Percentiles rank a stretch among this genome's conserved stretches.
Evolutionary conservation across 106 monocot species (phyloP).

Genomic region (Platanthera zijinensis): DNA sequence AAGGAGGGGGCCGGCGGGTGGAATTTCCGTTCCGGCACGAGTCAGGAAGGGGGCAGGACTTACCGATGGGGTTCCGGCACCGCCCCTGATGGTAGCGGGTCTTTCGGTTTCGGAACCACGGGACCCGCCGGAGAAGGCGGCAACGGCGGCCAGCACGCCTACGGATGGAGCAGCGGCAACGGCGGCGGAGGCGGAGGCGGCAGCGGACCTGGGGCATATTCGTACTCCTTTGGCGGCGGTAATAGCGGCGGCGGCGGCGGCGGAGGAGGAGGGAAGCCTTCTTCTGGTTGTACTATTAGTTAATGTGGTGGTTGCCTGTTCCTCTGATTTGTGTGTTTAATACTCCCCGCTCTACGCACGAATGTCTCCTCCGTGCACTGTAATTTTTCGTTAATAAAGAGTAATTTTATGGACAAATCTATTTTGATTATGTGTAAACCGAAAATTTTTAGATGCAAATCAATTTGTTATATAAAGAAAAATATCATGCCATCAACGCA

Average conservation of each 20-base stretch:
- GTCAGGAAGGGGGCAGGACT: not conserved
- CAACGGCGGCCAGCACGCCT: not conserved
- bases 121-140: not conserved
- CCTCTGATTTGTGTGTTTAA: too few species aligned
- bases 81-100: not conserved
- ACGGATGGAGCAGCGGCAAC: constrained; percentile 5
- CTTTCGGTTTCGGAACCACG: not conserved
- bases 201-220: too few species aligned
- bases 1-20: not conserved
- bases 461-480: too few species aligned
- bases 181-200: not conserved
- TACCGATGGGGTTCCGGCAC: not conserved
- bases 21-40: not conserved
- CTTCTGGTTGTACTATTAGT: not conserved
- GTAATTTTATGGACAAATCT: too few species aligned
- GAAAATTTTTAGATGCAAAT: too few species aligned
- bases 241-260: not conserved
- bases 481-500: too few species aligned
- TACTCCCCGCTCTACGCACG: too few species aligned
- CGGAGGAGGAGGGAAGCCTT: not conserved
- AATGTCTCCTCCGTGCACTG: too few species aligned
- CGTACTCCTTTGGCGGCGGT: too few species aligned
- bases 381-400: too few species aligned
- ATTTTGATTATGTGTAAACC: too few species aligned
- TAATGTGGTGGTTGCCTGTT: not conserved